phyloP scores from a whole-genome alignment of 495 filamentous ascomycete species.

The Penicillium manginii region DNA sequence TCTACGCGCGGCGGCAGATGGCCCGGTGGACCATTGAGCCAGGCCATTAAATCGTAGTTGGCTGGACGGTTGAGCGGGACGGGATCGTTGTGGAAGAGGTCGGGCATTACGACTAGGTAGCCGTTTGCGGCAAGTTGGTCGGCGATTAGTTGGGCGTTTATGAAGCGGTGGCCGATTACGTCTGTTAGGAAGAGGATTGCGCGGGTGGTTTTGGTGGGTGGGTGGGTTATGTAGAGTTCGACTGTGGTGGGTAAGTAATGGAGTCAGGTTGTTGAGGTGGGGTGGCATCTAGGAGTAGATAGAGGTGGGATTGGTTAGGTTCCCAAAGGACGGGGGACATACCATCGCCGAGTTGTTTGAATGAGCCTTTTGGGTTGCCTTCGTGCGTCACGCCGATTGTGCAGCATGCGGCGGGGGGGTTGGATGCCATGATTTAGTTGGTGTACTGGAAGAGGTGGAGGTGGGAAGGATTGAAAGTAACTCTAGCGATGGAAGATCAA shows the following conservation, averaged over 20 bases:
- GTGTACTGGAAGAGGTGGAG: too few relatives aligned
- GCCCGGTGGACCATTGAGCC: conserved; percentile 46
- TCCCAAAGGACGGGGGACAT: too few relatives aligned
- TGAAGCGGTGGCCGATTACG: conserved; percentile 40
- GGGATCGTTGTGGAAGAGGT: conserved; percentile 42
- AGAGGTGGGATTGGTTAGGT: too few relatives aligned
- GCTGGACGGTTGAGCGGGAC: conserved; percentile 32
- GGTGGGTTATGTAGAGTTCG: conserved; percentile 36
- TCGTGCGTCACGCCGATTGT: conserved; percentile 42
- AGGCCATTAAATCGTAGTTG: conserved; percentile 32
- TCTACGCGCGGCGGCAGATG: conserved; percentile 64
- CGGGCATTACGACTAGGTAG: conserved; percentile 73
- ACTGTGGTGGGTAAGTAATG: conserved; percentile 18
- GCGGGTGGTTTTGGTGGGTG: conserved; percentile 12
- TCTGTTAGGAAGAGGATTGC: conserved; percentile 39
- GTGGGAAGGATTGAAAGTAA: too few relatives aligned
- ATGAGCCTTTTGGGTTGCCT: conserved; percentile 31
- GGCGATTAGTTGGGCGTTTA: conserved; percentile 51
- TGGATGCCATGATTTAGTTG: conserved; percentile 50
- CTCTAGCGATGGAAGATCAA: too few relatives aligned
- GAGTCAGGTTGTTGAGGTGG: too few relatives aligned
- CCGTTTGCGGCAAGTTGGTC: conserved; percentile 79
- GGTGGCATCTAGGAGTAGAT: neutral
- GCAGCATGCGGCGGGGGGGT: conserved; percentile 51
- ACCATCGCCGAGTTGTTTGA: conserved; percentile 34